Evolutionary conservation across 2,329 filamentous ascomycete species (phyloP).

Genomic region (Fusarium anguioides): DNA sequence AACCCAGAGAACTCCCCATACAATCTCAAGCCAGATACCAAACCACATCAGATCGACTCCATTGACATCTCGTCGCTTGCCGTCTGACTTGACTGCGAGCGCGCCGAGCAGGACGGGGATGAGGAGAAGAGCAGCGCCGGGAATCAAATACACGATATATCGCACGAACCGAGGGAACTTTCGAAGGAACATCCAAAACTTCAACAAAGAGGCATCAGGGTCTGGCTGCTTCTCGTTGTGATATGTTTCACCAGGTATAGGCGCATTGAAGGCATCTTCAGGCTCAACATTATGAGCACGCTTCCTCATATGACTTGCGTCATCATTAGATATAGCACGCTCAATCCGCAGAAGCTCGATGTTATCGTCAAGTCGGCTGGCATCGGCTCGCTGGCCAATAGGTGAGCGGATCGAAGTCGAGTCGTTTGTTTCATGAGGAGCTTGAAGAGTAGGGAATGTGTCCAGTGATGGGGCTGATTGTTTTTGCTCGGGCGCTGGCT

Average conservation of each 20-base stretch:
- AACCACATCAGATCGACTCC: conserved; percentile 87
- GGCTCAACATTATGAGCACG: conserved; percentile 52
- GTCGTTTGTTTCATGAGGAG: conserved; percentile 41
- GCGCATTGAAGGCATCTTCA: conserved; percentile 61
- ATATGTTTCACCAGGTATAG: conserved; percentile 42
- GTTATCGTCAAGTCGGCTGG: conserved; percentile 58
- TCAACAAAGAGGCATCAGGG: conserved; percentile 51
- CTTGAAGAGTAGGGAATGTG: conserved; percentile 48
- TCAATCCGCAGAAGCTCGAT: conserved; percentile 62
- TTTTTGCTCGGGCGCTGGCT: conserved; percentile 34
- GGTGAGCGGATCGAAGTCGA: conserved; percentile 41
- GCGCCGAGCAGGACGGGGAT: conserved; percentile 60
- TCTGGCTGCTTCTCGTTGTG: conserved; percentile 46
- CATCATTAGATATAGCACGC: conserved; percentile 57
- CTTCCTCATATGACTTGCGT: conserved; percentile 38
- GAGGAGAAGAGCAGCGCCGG: conserved; percentile 57
- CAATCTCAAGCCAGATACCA: conserved; percentile 91
- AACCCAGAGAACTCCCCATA: conserved; percentile 93
- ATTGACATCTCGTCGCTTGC: conserved; percentile 61
- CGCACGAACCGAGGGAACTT: conserved; percentile 63
- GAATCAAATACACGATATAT: conserved; percentile 61
- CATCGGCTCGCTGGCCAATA: conserved; percentile 48
- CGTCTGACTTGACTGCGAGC: conserved; percentile 50
- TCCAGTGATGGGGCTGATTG: conserved; percentile 45
- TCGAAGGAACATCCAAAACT: conserved; percentile 57